Evolutionary conservation across 768 basidiomycete genomes (phyloP), one percentile per base, ranked within the genome.

Genomic region (Leccinum longicurvipes): DNA sequence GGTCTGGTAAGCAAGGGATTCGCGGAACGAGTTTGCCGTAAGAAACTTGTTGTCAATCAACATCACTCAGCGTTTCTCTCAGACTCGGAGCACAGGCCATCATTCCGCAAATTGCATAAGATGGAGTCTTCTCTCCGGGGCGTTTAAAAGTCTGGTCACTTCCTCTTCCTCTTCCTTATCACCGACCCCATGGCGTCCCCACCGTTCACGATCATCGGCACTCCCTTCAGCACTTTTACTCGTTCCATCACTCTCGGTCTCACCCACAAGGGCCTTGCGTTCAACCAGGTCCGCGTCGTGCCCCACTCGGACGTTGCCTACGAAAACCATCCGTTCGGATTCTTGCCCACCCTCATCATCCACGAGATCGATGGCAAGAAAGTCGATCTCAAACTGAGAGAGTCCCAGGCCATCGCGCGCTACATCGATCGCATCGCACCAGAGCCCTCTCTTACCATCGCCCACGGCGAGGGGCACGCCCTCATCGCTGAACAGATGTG

Each of bases 171-270:
- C 42, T 17, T 32, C 4, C 45, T 23, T 17, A 46, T 44, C 45
- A 32, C 31, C 31, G 14, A 24, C 4, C 29, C 44, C 45, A 68
- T 72, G 68, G 15, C 50, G 9, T 53, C 58, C 17, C 60, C 59
- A 52, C 56, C 47, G 17, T 67, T 63, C 45, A 71, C 70, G 12
- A 44, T 71, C 60, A 60, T 71, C 27, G 70, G 70, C 19, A 71
- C 70, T 0, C 71, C 70, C 14, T 71, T 62, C 41, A 72, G 71
- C 49, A 71, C 71, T 1, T 71, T 69, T 42, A 71, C 70, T 8
- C 70, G 70, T 17, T 34, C 71, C 29, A 61, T 71, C 47, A 72
- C 70, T 0, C 69, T 71, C 27, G 71, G 44, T 1, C 59, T 71
- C 42, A 60, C 51, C 19, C 57, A 71, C 61, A 71, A 73, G 48